Percentiles rank a stretch among this genome's conserved stretches.
phyloP scores from a whole-genome alignment of 176 grass and related monocot species.

The Carex kokanica region DNA sequence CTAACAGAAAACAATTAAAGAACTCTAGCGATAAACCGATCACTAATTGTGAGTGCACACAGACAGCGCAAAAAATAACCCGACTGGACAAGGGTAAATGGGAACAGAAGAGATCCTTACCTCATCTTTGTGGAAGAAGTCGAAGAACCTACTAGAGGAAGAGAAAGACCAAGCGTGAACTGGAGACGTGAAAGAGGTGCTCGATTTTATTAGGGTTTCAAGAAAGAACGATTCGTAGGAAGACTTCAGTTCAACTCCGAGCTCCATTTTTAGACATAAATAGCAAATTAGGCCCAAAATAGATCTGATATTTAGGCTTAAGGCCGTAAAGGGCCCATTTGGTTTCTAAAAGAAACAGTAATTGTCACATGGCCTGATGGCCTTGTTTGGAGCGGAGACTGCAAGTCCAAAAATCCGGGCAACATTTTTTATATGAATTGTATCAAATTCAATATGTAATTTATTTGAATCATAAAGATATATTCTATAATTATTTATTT shows the following conservation, averaged over 20 bases:
- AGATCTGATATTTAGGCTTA: background rate
- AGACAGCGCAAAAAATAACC: background rate
- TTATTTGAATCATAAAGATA: too few species aligned
- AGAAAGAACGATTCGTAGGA: background rate
- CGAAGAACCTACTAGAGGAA: background rate
- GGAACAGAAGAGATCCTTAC: background rate
- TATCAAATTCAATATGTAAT: too few species aligned
- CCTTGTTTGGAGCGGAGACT: too few species aligned
- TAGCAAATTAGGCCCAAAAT: background rate
- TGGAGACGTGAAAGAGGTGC: background rate
- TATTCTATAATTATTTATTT: too few species aligned
- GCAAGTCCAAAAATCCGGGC: too few species aligned
- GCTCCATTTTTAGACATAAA: background rate
- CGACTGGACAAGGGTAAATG: background rate
- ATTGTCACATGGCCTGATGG: too few species aligned
- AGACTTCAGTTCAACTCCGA: background rate
- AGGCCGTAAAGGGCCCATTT: background rate
- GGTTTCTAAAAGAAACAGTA: background rate
- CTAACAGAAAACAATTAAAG: background rate
- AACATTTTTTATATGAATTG: too few species aligned
- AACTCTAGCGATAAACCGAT: background rate
- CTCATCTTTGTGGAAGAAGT: slow-evolving; percentile 5
- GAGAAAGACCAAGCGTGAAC: background rate
- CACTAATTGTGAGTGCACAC: background rate
- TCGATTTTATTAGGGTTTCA: slow-evolving; percentile 10